Percentiles rank a stretch among this genome's conserved stretches.
These are phyloP conservation scores for Phylloporus scabripes DNA, from an alignment of 768 basidiomycete genomes.

Conservation along the genomic window DNA sequence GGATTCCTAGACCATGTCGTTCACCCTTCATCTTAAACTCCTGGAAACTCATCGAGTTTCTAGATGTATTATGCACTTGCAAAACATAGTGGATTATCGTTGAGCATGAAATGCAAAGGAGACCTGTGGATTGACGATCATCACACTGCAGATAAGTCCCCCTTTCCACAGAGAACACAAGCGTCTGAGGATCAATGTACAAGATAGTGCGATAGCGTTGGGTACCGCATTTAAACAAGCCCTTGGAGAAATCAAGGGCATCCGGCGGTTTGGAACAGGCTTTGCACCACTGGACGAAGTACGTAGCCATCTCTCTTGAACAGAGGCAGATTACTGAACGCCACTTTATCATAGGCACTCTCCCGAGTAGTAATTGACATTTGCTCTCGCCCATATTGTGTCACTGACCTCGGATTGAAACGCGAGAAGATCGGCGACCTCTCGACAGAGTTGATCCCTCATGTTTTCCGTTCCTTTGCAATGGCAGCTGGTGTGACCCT, in stretches of 20 bases:
- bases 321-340: background rate
- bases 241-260: conserved; percentile 90
- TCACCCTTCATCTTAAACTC: background rate
- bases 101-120: conserved; percentile 87
- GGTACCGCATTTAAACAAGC: conserved; percentile 93
- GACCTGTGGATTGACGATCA: conserved; percentile 99
- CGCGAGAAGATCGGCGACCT: conserved; percentile 93
- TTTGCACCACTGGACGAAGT: conserved; percentile 98
- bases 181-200: conserved; percentile 35
- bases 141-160: conserved; percentile 91
- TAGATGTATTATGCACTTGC: conserved; percentile 98
- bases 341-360: conserved; percentile 59
- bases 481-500: conserved; percentile 91
- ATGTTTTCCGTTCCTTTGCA: conserved; percentile 97
- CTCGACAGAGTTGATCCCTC: conserved; percentile 97
- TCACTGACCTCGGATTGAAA: conserved; percentile 81
- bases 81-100: conserved; percentile 92
- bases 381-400: conserved; percentile 94
- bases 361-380: conserved; percentile 97
- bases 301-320: conserved; percentile 4
- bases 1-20: conserved; percentile 97
- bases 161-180: conserved; percentile 10
- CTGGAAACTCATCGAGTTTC: conserved; percentile 1
- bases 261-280: conserved; percentile 91
- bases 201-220: conserved; percentile 84